Evolutionary conservation across 1,139 yeast species (phyloP).

Genomic region (Pichia sp.): DNA sequence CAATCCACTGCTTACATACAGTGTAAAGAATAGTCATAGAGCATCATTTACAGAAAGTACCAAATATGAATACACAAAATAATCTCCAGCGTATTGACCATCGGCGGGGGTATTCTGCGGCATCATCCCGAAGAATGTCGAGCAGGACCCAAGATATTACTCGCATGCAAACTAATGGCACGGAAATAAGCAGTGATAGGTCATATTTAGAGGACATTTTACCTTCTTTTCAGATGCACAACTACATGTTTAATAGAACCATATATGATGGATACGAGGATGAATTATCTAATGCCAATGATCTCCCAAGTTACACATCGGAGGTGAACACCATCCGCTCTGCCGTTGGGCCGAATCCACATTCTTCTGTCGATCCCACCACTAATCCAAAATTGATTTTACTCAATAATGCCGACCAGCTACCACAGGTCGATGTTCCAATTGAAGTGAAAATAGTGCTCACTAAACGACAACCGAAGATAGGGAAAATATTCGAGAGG

Average conservation of each 20-base stretch:
- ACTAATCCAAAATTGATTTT: slow-evolving; percentile 23
- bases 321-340: slow-evolving; percentile 11
- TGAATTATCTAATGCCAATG: not conserved
- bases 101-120: no score
- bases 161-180: no score
- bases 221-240: slow-evolving; percentile 60
- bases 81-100: no score
- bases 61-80: no score
- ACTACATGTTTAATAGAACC: slow-evolving; percentile 40
- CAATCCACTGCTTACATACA: no score
- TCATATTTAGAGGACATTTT: slow-evolving; percentile 34
- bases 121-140: no score
- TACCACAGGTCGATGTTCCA: slow-evolving; percentile 27
- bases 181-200: slow-evolving; percentile 2
- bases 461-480: slow-evolving; percentile 31
- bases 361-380: slow-evolving; percentile 11
- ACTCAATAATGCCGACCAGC: slow-evolving; percentile 29
- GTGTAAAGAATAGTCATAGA: no score
- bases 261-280: slow-evolving; percentile 16
- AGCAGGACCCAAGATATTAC: no score
- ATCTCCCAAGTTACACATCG: slow-evolving; percentile 7
- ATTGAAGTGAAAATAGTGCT: slow-evolving; percentile 30
- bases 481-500: slow-evolving; percentile 23
- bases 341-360: not conserved
- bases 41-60: no score